Conservation (phyloP, 2,329 filamentous ascomycete genomes). For the Torrubiellomyces zombiae region DNA sequence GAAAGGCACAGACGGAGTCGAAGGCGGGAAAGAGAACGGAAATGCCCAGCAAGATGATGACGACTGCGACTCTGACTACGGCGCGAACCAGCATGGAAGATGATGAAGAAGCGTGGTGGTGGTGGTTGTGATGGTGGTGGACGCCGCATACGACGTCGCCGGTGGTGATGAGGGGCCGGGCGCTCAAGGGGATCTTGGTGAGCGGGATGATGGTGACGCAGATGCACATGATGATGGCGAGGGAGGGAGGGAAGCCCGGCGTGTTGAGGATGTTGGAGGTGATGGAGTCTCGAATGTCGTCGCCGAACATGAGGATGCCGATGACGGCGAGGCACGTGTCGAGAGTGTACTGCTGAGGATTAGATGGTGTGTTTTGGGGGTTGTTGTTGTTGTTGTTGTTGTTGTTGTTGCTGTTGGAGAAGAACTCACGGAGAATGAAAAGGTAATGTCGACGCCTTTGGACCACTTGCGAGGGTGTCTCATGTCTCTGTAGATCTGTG, state of each 20-base stretch:
- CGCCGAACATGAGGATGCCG: constrained; percentile 89
- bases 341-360: constrained; percentile 44
- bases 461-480: constrained; percentile 66
- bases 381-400: constrained; percentile 2
- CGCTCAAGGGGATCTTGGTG: constrained; percentile 86
- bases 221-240: constrained; percentile 67
- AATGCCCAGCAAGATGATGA: constrained; percentile 59
- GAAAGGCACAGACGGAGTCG: constrained; percentile 78
- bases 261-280: constrained; percentile 75
- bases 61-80: constrained; percentile 47
- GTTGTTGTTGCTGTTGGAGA: background rate
- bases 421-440: constrained; percentile 54
- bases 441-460: constrained; percentile 61
- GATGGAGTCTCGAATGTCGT: constrained; percentile 72
- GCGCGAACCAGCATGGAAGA: constrained; percentile 34
- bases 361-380: constrained; percentile 2
- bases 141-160: constrained; percentile 68
- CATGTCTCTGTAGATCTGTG: constrained; percentile 46
- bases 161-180: constrained; percentile 74
- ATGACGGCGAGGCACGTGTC: constrained; percentile 69
- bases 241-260: constrained; percentile 51
- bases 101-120: constrained; percentile 18
- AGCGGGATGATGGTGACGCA: constrained; percentile 87
- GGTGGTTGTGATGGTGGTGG: constrained; percentile 25
- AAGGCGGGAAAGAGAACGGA: constrained; percentile 58